These are phyloP conservation scores for Thecaphora frezii DNA, from an alignment of 1,284 basidiomycete species.

Conservation along the genomic window DNA sequence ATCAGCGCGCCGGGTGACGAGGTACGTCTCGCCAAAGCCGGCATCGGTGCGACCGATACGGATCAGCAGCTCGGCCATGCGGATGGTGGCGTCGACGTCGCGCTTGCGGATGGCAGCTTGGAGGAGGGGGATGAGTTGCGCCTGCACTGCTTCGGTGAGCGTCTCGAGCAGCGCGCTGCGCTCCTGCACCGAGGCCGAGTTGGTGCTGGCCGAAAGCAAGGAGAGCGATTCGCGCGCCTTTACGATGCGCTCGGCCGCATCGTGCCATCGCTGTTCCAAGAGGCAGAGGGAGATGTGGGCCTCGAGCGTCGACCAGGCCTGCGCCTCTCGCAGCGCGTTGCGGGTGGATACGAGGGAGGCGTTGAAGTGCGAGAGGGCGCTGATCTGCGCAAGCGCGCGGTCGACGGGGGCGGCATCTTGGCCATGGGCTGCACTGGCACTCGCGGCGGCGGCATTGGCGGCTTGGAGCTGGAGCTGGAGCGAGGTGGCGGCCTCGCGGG, in stretches of 20 bases:
- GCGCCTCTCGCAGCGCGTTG: conserved; percentile 37
- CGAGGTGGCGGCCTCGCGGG: conserved; percentile 17
- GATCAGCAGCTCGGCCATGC: conserved; percentile 15
- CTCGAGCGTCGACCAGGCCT: conserved; percentile 42
- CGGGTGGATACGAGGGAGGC: conserved; percentile 22
- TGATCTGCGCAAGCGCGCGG: conserved; percentile 15
- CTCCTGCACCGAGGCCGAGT: conserved; percentile 21
- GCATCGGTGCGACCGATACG: conserved; percentile 9
- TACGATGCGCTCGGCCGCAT: conserved; percentile 25
- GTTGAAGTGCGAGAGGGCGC: conserved; percentile 20
- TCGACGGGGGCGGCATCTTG: conserved; percentile 12
- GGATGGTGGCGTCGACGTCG: conserved; percentile 7
- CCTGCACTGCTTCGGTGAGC: conserved; percentile 17
- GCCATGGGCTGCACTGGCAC: neutral
- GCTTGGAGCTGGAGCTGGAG: conserved; percentile 9
- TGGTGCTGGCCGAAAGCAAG: conserved; percentile 22
- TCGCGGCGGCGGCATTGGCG: neutral
- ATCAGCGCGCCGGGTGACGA: conserved; percentile 11
- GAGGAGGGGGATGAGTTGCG: conserved; percentile 17
- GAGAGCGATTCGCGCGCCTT: conserved; percentile 27
- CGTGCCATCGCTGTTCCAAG: conserved; percentile 16
- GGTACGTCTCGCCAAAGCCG: conserved; percentile 24
- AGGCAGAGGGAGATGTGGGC: conserved; percentile 22
- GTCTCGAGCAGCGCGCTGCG: conserved; percentile 17
- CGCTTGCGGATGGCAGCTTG: conserved; percentile 11